Conservation (phyloP, 352 stramenopile species). For the Blastocystis sp. region DNA sequence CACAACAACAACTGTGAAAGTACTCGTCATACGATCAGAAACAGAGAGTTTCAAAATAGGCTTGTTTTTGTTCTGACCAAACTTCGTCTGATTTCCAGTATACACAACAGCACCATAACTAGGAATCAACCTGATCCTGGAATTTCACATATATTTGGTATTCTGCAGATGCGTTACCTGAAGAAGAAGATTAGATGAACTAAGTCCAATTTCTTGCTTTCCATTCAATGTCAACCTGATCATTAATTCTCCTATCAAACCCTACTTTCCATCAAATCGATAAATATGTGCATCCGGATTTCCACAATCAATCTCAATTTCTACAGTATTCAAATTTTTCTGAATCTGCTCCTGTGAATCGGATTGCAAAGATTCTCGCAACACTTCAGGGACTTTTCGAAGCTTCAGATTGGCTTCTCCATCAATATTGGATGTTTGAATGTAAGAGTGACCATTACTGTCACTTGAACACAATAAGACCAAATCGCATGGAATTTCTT, state of each 20-base stretch:
- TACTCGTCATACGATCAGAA: conserved; percentile 73
- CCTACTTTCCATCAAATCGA: conserved; percentile 73
- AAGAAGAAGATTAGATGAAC: conserved; percentile 71
- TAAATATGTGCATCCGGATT: conserved; percentile 76
- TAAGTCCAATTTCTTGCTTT: neutral
- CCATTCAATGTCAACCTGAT: neutral
- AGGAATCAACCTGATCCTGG: neutral
- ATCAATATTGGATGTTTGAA: conserved; percentile 79
- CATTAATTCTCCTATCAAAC: neutral
- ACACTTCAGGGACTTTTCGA: conserved; percentile 71
- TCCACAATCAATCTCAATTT: neutral
- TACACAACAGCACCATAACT: conserved; percentile 74
- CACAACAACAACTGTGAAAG: conserved; percentile 74
- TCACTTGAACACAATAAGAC: conserved; percentile 62
- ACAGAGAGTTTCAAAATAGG: conserved; percentile 74
- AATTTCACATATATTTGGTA: conserved; percentile 74
- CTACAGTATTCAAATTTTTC: neutral
- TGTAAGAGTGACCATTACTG: conserved; percentile 68
- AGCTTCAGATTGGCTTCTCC: conserved; percentile 83
- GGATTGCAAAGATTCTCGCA: conserved; percentile 65
- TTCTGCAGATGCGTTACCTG: conserved; percentile 78
- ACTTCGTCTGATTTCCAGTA: conserved; percentile 81
- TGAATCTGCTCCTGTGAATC: conserved; percentile 66
- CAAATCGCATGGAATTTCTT: conserved; percentile 64
- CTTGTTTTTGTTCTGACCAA: conserved; percentile 75